Evolutionary conservation across 306 rosid species (phyloP).

Genomic region (Vicia villosa): DNA sequence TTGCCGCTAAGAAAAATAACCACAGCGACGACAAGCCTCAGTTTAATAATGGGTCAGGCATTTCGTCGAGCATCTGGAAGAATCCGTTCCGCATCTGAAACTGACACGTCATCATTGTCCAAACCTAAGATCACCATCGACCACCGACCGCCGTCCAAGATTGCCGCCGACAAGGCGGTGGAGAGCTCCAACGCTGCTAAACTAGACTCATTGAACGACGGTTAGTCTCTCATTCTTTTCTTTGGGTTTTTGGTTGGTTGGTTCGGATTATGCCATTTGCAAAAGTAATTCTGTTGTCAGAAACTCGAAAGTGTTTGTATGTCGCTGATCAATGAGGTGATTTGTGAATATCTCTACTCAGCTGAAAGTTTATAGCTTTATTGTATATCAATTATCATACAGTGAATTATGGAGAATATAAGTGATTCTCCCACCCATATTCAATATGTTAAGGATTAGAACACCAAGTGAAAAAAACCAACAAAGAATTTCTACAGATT

Average conservation of each 20-base stretch:
- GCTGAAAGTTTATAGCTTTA: not conserved
- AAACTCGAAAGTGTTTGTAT: not conserved
- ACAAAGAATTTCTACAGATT: too few relatives aligned
- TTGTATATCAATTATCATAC: too few relatives aligned
- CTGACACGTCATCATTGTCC: slow-evolving; percentile 51
- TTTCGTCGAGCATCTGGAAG: slow-evolving; percentile 95
- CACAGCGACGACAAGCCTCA: not conserved
- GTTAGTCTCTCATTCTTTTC: slow-evolving; percentile 43
- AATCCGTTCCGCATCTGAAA: slow-evolving; percentile 54
- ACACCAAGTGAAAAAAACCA: too few relatives aligned
- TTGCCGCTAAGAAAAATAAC: not conserved
- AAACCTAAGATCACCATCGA: slow-evolving; percentile 51
- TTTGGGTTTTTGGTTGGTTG: not conserved
- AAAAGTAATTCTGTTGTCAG: not conserved
- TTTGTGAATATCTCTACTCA: slow-evolving; percentile 5
- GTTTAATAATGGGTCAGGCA: slow-evolving; percentile 82
- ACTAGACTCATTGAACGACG: slow-evolving; percentile 41
- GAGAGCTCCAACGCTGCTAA: slow-evolving; percentile 47
- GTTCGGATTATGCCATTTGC: slow-evolving; percentile 32
- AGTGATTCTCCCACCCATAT: too few relatives aligned
- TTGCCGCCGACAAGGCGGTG: slow-evolving; percentile 32
- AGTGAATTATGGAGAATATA: too few relatives aligned
- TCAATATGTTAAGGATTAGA: too few relatives aligned
- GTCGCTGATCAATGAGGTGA: too few relatives aligned
- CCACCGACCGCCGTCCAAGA: slow-evolving; percentile 52